phyloP scores from a whole-genome alignment of 2,329 filamentous ascomycete species.

The Dactylella cylindrospora region DNA sequence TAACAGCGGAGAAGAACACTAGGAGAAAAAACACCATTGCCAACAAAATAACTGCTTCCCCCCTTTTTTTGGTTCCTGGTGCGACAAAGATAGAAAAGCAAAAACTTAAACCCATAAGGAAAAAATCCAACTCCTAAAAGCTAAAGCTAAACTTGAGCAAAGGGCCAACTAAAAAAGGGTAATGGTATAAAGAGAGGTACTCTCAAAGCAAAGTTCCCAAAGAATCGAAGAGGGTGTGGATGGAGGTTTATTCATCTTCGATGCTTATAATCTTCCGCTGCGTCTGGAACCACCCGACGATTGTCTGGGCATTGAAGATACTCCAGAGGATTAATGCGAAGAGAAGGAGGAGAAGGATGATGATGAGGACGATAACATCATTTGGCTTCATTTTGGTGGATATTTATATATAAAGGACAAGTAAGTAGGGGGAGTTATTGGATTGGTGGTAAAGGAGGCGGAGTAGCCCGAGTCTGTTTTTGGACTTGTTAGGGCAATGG shows the following conservation, averaged over 20 bases:
- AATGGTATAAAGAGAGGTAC: too few relatives aligned
- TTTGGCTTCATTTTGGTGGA: slow-evolving; percentile 38
- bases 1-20: too few relatives aligned
- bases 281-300: slow-evolving; percentile 39
- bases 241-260: slow-evolving; percentile 22
- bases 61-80: too few relatives aligned
- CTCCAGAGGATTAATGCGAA: slow-evolving; percentile 39
- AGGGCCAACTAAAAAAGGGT: too few relatives aligned
- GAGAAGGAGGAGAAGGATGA: slow-evolving; percentile 42
- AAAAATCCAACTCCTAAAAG: too few relatives aligned
- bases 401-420: background rate
- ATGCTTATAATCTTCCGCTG: slow-evolving; percentile 24
- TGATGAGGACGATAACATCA: slow-evolving; percentile 44
- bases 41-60: too few relatives aligned
- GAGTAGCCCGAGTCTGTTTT: too few relatives aligned
- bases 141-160: too few relatives aligned
- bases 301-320: slow-evolving; percentile 38
- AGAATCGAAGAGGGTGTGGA: background rate
- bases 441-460: background rate
- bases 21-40: too few relatives aligned
- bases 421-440: background rate
- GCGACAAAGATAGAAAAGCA: too few relatives aligned
- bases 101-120: too few relatives aligned
- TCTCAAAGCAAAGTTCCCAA: background rate
- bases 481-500: too few relatives aligned